Evolutionary conservation across 2,329 filamentous ascomycete species (phyloP).

Genomic region (Lasiodiplodia hormozganensis): DNA sequence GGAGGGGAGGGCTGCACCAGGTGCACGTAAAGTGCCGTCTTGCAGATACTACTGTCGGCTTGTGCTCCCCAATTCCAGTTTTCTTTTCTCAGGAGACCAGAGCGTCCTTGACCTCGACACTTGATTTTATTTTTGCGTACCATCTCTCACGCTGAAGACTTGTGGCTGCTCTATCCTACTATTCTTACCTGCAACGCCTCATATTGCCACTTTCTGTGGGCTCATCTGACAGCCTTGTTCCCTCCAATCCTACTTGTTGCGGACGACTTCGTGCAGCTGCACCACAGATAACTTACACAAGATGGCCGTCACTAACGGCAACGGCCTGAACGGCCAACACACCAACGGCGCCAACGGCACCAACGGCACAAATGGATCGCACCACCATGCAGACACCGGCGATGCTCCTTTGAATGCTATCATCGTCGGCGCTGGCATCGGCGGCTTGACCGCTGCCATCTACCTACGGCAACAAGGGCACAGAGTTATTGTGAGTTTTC

Average conservation of each 20-base stretch:
- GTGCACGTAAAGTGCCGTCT: neutral
- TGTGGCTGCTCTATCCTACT: neutral
- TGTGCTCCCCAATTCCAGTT: neutral
- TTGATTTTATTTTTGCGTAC: neutral
- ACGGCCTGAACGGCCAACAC: constrained; percentile 8
- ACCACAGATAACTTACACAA: neutral
- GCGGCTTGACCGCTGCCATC: constrained; percentile 61
- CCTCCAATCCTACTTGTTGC: neutral
- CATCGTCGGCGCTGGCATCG: constrained; percentile 58
- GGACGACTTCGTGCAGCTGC: neutral
- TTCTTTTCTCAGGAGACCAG: neutral
- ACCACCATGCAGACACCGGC: neutral
- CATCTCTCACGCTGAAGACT: neutral
- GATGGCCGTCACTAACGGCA: neutral
- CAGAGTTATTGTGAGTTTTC: constrained; percentile 41
- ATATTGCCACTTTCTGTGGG: neutral
- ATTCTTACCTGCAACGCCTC: neutral
- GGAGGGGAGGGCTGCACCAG: neutral
- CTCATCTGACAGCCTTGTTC: neutral
- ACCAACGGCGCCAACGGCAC: neutral
- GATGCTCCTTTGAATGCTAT: constrained; percentile 38
- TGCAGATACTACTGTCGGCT: neutral
- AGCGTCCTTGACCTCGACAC: neutral
- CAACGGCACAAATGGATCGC: neutral
- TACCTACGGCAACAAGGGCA: constrained; percentile 62